phyloP scores from a whole-genome alignment of 2,329 filamentous ascomycete genomes.

The Penicillium rolfsii region DNA sequence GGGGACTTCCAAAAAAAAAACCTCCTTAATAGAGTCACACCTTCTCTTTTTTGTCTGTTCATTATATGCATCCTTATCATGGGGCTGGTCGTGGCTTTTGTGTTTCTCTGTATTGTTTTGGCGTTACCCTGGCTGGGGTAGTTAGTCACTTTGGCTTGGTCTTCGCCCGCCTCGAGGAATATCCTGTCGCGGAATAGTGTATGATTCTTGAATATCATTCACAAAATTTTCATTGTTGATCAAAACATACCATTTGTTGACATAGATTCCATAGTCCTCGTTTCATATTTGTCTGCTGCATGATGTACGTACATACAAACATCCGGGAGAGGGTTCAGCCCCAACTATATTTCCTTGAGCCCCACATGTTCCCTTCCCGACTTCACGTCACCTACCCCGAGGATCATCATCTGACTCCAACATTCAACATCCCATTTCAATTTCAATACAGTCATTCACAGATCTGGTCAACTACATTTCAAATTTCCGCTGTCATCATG shows the following conservation, averaged over 20 bases:
- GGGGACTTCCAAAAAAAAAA: background rate
- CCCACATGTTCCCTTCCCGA: slow-evolving; percentile 12
- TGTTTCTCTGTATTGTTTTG: background rate
- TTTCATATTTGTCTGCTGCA: too few species aligned
- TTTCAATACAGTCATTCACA: background rate
- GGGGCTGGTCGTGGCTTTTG: background rate
- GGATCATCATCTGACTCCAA: background rate
- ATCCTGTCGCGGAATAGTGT: background rate
- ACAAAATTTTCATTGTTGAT: background rate
- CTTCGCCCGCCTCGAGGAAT: background rate
- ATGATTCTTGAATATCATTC: background rate
- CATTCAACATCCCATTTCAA: background rate
- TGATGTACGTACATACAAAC: background rate
- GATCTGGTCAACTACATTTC: background rate
- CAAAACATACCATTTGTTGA: background rate
- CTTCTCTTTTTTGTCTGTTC: background rate
- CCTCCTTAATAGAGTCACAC: background rate
- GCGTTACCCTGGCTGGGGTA: background rate
- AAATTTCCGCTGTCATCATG: background rate
- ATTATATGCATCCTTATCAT: background rate
- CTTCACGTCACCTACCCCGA: background rate
- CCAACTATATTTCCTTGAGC: slow-evolving; percentile 1
- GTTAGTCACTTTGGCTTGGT: background rate
- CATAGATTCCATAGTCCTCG: background rate
- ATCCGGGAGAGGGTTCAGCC: slow-evolving; percentile 5